phyloP scores from a whole-genome alignment of 2,329 filamentous ascomycete species.

The Bipolaris sorokiniana region DNA sequence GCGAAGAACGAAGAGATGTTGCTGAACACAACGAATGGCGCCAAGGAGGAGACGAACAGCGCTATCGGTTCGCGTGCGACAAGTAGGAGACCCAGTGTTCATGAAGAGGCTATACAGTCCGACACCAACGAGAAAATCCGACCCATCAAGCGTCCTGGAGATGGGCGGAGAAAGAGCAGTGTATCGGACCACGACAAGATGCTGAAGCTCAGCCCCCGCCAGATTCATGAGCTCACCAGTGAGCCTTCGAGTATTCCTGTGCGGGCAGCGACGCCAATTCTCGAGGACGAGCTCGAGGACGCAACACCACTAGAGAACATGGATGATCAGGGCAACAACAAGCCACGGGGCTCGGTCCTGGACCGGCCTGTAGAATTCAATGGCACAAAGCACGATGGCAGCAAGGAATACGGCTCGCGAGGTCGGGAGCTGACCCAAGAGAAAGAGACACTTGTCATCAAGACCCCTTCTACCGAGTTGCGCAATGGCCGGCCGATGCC shows the following conservation, averaged over 20 bases:
- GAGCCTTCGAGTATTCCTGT: constrained; percentile 62
- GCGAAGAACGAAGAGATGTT: constrained; percentile 12
- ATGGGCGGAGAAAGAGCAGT: constrained; percentile 44
- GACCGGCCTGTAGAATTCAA: constrained; percentile 28
- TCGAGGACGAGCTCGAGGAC: constrained; percentile 41
- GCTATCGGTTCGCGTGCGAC: constrained; percentile 20
- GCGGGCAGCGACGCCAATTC: constrained; percentile 50
- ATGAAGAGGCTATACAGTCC: constrained; percentile 42
- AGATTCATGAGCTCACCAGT: constrained; percentile 62
- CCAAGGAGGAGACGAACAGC: constrained; percentile 16
- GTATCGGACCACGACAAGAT: constrained; percentile 50
- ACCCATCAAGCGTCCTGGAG: constrained; percentile 46
- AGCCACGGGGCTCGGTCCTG: constrained; percentile 29
- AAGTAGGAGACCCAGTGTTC: constrained; percentile 29
- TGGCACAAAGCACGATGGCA: constrained; percentile 6
- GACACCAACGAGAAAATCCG: constrained; percentile 42
- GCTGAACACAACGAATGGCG: constrained; percentile 19
- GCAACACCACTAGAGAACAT: constrained; percentile 24
- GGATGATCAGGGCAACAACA: constrained; percentile 23
- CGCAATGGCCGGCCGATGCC: constrained; percentile 40
- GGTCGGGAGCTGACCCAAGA: constrained; percentile 26
- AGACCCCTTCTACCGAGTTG: constrained; percentile 32
- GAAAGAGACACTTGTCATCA: constrained; percentile 41
- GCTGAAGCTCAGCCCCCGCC: constrained; percentile 60
- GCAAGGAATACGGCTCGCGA: constrained; percentile 5